These are phyloP conservation scores for Talaromyces sp. DNA, from an alignment of 2,329 filamentous ascomycete genomes.

Conservation along the genomic window DNA sequence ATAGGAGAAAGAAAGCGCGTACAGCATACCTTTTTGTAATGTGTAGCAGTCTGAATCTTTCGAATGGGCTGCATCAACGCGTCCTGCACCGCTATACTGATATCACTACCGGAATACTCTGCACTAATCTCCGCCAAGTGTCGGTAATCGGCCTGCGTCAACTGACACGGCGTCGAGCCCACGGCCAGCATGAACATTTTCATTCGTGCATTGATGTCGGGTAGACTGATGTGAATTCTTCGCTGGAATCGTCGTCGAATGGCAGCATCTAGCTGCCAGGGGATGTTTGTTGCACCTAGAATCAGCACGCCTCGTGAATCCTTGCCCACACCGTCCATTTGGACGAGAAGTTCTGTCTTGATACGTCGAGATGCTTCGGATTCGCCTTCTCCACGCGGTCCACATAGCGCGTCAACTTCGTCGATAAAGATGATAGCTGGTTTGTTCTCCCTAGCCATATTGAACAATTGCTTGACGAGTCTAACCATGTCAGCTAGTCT, in stretches of 20 bases:
- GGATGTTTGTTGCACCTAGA: constrained; percentile 94
- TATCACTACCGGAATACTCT: constrained; percentile 95
- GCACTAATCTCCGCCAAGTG: constrained; percentile 79
- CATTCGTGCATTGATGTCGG: constrained; percentile 80
- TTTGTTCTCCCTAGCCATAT: constrained; percentile 96
- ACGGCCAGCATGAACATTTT: constrained; percentile 95
- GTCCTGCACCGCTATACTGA: constrained; percentile 90
- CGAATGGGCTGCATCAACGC: constrained; percentile 96
- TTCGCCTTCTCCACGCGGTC: constrained; percentile 89
- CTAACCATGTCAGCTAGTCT: constrained; percentile 45
- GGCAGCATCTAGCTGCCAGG: constrained; percentile 95
- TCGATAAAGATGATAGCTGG: constrained; percentile 99
- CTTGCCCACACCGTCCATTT: constrained; percentile 98
- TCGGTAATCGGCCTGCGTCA: constrained; percentile 74
- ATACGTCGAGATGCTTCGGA: constrained; percentile 96
- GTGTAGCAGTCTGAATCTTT: constrained; percentile 94
- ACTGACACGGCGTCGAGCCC: constrained; percentile 85
- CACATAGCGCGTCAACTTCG: constrained; percentile 94
- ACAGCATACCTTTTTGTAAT: constrained; percentile 80
- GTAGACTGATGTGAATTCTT: constrained; percentile 90
- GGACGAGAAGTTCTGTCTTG: constrained; percentile 96
- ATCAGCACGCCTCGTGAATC: constrained; percentile 93
- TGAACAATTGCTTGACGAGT: constrained; percentile 93
- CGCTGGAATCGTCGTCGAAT: constrained; percentile 95
- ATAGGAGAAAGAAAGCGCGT: not conserved